Base-by-base conservation (phyloP, 108 stramenopile genomes). In the Tribonema minus region DNA sequence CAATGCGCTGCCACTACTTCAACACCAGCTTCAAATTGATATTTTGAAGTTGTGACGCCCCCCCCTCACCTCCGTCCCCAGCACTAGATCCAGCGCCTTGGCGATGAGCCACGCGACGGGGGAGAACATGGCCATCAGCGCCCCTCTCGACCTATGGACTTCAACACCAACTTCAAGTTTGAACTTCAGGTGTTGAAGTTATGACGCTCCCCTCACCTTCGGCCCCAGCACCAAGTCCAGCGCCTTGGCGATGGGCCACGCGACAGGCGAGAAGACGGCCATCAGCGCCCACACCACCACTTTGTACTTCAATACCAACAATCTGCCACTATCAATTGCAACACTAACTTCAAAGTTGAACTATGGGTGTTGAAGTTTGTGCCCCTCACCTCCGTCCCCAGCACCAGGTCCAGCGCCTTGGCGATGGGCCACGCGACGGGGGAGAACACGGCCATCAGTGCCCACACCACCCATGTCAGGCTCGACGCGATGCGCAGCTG, bases 341-440 rank as follows among this genome's bases (percentile, higher is more conserved):
- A n/a, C n/a, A n/a, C n/a, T n/a, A n/a, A n/a, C n/a, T n/a, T n/a
- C n/a, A n/a, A n/a, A n/a, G n/a, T n/a, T n/a, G n/a, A n/a, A n/a
- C n/a, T n/a, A n/a, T n/a, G n/a, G n/a, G n/a, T n/a, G n/a, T n/a
- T n/a, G n/a, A n/a, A n/a, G n/a, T n/a, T n/a, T n/a, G n/a, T n/a
- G n/a, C n/a, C n/a, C 9, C 46, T 54, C 46, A 54, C 46, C 46
- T 78, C 77, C 20, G 66, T 70, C 3, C 77, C 77, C 77, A 78
- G 59, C 3, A 78, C 58, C 58, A 37, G 60, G 29, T 78, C 77
- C 62, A 99, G 81, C 3, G 91, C 3, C 41, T 84, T 84, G 5
- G 92, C 85, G 62, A 99, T 93, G 3, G 98, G 98, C 63, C 77
- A 91, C 2, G 95, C 88, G 15, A 99, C 61, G 6, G 96, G 94